Percentiles rank a stretch among this genome's conserved stretches.
Evolutionary conservation across 2,329 filamentous ascomycete species (phyloP).

Genomic region (Penicillium sp.): DNA sequence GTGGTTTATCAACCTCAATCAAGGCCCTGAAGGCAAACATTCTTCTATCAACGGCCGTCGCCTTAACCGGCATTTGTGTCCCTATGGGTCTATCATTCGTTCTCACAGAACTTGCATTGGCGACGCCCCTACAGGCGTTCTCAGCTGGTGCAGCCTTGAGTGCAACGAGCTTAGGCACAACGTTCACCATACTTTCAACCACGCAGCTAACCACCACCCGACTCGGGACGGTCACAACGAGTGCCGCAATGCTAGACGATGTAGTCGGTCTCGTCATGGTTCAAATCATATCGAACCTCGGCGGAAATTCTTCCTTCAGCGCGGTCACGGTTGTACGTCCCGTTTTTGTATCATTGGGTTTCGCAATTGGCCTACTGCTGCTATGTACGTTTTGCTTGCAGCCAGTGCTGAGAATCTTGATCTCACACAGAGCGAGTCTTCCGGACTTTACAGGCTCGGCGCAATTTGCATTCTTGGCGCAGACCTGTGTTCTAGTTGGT

Average conservation of each 20-base stretch:
- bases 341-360: constrained; percentile 51
- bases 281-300: constrained; percentile 70
- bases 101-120: constrained; percentile 52
- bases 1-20: constrained; percentile 39
- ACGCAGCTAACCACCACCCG: constrained; percentile 58
- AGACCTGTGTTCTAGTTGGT: constrained; percentile 49
- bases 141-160: constrained; percentile 72
- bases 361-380: constrained; percentile 31
- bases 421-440: constrained; percentile 4
- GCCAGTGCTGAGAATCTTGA: constrained; percentile 11
- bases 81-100: constrained; percentile 69
- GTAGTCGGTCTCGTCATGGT: constrained; percentile 69
- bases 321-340: constrained; percentile 52
- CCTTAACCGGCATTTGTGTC: constrained; percentile 63
- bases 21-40: constrained; percentile 61
- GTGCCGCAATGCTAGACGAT: constrained; percentile 23
- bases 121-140: constrained; percentile 65
- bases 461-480: constrained; percentile 41
- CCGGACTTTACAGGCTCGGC: constrained; percentile 9
- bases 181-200: constrained; percentile 65
- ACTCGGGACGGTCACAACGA: constrained; percentile 63
- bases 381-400: constrained; percentile 25
- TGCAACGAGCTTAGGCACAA: constrained; percentile 74
- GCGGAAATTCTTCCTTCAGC: constrained; percentile 42
- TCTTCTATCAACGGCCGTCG: constrained; percentile 62